Evolutionary conservation across 1,284 basidiomycete species (phyloP).

Genomic region (Pisolithus thermaeus): DNA sequence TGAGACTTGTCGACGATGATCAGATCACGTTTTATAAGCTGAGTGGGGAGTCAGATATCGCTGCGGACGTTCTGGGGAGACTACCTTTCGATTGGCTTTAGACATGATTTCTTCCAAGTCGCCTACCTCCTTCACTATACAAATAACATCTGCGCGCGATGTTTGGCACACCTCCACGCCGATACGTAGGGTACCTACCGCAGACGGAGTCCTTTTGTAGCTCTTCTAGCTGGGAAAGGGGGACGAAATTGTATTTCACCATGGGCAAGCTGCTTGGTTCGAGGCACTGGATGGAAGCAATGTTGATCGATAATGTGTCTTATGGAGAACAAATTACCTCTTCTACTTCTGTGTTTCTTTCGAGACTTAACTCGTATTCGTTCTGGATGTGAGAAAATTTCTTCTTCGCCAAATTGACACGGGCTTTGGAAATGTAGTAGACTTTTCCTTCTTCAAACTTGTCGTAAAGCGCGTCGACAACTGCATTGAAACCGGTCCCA

Average conservation of each 20-base stretch:
- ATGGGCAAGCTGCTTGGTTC: slow-evolving; percentile 73
- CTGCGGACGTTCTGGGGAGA: slow-evolving; percentile 13
- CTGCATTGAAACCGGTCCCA: slow-evolving; percentile 89
- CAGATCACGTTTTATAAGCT: slow-evolving; percentile 86
- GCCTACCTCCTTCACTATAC: slow-evolving; percentile 75
- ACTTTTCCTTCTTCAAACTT: slow-evolving; percentile 90
- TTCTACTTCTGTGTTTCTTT: slow-evolving; percentile 77
- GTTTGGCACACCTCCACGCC: slow-evolving; percentile 11
- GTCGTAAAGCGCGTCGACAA: slow-evolving; percentile 81
- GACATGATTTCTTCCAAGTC: slow-evolving; percentile 67
- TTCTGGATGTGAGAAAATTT: slow-evolving; percentile 90
- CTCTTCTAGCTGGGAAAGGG: slow-evolving; percentile 57
- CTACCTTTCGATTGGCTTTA: slow-evolving; percentile 66
- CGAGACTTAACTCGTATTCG: slow-evolving; percentile 94
- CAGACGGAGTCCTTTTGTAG: slow-evolving; percentile 72
- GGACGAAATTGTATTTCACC: slow-evolving; percentile 82
- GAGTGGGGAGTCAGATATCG: slow-evolving; percentile 5
- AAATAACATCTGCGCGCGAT: slow-evolving; percentile 69
- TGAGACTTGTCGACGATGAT: slow-evolving; percentile 83
- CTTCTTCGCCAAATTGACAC: slow-evolving; percentile 95
- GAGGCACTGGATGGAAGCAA: slow-evolving; percentile 50
- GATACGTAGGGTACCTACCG: slow-evolving; percentile 43
- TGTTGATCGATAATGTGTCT: slow-evolving; percentile 4
- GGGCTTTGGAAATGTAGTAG: slow-evolving; percentile 86
- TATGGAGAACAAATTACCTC: slow-evolving; percentile 43